Evolutionary conservation across 257 asterid genomes (phyloP), one percentile per base, ranked within the genome.

Genomic region (Henckelia pumila): DNA sequence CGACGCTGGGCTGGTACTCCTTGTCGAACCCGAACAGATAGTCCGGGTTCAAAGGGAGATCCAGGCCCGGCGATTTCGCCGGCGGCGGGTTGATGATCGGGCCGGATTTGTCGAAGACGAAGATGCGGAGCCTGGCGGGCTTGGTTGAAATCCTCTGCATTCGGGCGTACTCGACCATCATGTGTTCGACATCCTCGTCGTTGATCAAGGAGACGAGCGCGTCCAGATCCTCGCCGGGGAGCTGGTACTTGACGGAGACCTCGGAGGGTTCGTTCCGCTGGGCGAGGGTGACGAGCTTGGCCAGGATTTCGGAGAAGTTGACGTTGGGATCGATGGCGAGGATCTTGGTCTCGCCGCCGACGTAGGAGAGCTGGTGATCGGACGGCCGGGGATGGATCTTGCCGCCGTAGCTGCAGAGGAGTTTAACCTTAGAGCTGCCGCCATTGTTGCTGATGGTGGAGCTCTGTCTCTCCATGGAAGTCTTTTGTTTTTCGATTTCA

Each of bases 141-240:
- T 79, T 83, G 40, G 70, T 7, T 21, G 89, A 56, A 47, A 50
- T 77, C 77, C 69, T 74, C 63, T 69, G 84, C 79, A 82, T 71
- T 78, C 84, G 87, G 70, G 89, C 90, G 76, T 87, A 84, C 82
- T 91, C 98, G 4, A 80, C 62, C 89, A 91, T 87, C 98, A 91
- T 85, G 76, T 85, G 86, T 78, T 84, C 94, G 76, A 91, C 89
- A 56, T 91, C 98, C 2, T 89, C 94, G 30, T 89, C 95, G 83
- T 87, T 80, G 74, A 84, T 78, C 37, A 91, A 21, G 17, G 98
- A 82, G 30, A 91, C 79, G 30, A 91, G 80, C 0, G 87, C 72
- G 72, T 85, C 91, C 52, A 87, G 78, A 64, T 84, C 96, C 61
- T 85, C 88, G 0, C 96, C 95, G 8, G 96, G 95, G 55, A 88